Evolutionary conservation across 805 yeast species (phyloP), one percentile per base, ranked within the genome.

Genomic region (Debaryomyces prosopidis): DNA sequence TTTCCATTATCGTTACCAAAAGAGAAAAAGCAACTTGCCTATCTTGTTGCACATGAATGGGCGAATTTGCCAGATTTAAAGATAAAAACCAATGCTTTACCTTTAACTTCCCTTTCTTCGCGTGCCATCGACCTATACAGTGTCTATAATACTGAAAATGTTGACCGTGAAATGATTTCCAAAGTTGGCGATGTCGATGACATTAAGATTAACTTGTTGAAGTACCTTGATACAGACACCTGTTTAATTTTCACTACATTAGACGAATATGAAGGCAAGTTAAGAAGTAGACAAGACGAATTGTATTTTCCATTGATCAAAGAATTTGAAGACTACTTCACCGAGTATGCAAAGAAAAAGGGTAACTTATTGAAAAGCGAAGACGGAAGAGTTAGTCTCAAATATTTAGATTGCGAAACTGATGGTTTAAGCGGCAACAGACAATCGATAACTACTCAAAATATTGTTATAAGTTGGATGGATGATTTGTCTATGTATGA

Each of bases 211-310:
- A 79, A 78, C 50, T 68, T 94, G 49, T 69, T 92, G 58, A 81
- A 91, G 44, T 94, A 91, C 60, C 72, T 95, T 47, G 99, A 94
- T 63, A 94, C 99, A 0, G 99, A 94, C 65, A 90, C 98, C 1
- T 71, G 96, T 50, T 74, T 94, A 43, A 89, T 92, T 7, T 86
- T 91, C 58, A 84, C 97, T 1, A 96, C 97, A 10, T 52, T 55
- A 9, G 75, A 71, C 35, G 98, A 92, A 62, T 89, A 87, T 60
- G 91, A 87, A 53, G 98, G 98, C 8, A 73, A 71, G 35, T 73
- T 94, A 50, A 78, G 99, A 59, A 63, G 70, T 32, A 89, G 80
- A n/a, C 99, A 94, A 66, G 84, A 89, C 51, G 80, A 82, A 53
- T 67, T 76, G 44, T 95, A 89, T 65, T 65, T 83, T 46, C 96